Percentiles rank a stretch among this genome's conserved stretches.
Evolutionary conservation across 202 grass and related monocot genomes (phyloP).

Genomic region (Digitaria exilis): DNA sequence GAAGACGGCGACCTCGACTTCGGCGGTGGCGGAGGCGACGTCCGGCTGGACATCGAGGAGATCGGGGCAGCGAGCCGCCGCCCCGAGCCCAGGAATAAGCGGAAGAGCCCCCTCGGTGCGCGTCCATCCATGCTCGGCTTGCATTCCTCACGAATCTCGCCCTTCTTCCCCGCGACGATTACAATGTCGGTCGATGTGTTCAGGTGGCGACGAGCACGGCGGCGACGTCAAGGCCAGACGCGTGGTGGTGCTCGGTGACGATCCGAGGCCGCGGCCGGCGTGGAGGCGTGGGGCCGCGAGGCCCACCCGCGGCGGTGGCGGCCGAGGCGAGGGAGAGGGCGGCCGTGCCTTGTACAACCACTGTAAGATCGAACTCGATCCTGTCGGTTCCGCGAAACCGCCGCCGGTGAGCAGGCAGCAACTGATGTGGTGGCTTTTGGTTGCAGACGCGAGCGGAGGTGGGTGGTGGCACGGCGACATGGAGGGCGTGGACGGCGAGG

Average conservation of each 20-base stretch:
- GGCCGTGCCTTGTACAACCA: slow-evolving; percentile 69
- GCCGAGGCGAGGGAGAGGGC: slow-evolving; percentile 3
- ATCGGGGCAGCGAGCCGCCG: not conserved
- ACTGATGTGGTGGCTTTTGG: not conserved
- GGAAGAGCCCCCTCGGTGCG: slow-evolving; percentile 59
- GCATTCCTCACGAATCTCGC: not conserved
- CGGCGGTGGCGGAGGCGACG: not conserved
- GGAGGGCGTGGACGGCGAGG: slow-evolving; percentile 89
- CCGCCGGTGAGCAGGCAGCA: not conserved
- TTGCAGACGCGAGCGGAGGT: slow-evolving; percentile 74
- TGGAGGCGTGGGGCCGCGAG: slow-evolving; percentile 30
- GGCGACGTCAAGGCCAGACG: slow-evolving; percentile 13
- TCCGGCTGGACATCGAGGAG: slow-evolving; percentile 41
- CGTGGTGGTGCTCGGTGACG: slow-evolving; percentile 85
- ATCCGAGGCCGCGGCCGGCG: slow-evolving; percentile 54
- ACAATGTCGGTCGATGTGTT: not conserved
- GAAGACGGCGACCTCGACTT: slow-evolving; percentile 26
- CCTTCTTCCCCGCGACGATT: not conserved
- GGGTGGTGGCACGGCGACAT: slow-evolving; percentile 73
- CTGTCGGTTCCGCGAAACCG: not conserved
- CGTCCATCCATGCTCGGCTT: slow-evolving; percentile 11
- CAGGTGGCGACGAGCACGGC: slow-evolving; percentile 27
- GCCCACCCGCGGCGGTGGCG: not conserved
- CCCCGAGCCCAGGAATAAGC: slow-evolving; percentile 53
- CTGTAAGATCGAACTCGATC: slow-evolving; percentile 56